Conservation (phyloP, 1,139 yeast genomes). For the Debaryomycetaceae sp. region DNA sequence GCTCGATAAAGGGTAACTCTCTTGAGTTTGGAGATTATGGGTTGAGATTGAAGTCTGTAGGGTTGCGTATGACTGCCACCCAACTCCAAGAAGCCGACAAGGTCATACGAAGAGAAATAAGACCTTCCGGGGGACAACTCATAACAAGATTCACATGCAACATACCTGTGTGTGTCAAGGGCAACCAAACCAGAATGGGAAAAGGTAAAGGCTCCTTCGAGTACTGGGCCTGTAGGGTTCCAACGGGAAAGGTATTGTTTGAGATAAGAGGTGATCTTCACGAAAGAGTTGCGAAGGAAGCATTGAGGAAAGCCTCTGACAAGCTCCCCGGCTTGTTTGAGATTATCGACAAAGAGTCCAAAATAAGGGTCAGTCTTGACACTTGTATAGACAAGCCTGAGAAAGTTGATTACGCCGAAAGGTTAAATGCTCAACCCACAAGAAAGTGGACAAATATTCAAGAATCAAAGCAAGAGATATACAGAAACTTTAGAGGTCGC, state of each 20-base stretch:
- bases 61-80: constrained; percentile 81
- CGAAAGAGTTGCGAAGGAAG: constrained; percentile 87
- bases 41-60: constrained; percentile 80
- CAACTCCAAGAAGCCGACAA: constrained; percentile 91
- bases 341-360: constrained; percentile 64
- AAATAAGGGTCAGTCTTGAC: constrained; percentile 71
- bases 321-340: constrained; percentile 93
- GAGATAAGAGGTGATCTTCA: constrained; percentile 82
- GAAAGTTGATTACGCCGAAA: constrained; percentile 51
- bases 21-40: constrained; percentile 83
- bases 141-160: constrained; percentile 82
- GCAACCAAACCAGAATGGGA: constrained; percentile 99
- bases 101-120: constrained; percentile 75
- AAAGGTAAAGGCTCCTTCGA: constrained; percentile 98
- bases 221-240: constrained; percentile 95
- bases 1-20: constrained; percentile 84
- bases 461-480: constrained; percentile 48
- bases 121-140: constrained; percentile 66
- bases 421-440: constrained; percentile 61
- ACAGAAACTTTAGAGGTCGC: constrained; percentile 56
- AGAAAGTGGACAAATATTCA: constrained; percentile 53
- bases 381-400: constrained; percentile 40
- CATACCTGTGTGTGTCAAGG: constrained; percentile 90
- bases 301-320: constrained; percentile 85
- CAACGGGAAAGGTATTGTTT: constrained; percentile 89